These are phyloP conservation scores for Aspergillus wentii DNA, from an alignment of 495 filamentous ascomycete species.

Conservation along the genomic window DNA sequence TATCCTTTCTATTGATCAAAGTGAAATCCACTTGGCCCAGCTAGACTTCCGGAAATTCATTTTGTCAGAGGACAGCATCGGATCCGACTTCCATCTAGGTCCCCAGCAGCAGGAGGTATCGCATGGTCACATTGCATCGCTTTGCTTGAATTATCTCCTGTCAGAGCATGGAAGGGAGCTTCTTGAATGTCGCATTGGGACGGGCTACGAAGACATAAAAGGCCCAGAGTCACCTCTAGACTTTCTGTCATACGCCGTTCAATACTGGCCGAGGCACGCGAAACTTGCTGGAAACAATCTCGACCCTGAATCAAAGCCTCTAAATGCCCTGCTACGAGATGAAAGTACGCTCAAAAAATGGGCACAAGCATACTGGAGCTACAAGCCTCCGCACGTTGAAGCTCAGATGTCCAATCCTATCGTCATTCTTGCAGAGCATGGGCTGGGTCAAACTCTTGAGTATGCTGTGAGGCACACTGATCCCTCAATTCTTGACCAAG, in stretches of 20 bases:
- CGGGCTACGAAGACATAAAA: neutral
- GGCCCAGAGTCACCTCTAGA: neutral
- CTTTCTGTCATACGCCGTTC: neutral
- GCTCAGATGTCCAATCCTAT: neutral
- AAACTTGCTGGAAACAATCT: neutral
- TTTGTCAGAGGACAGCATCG: neutral
- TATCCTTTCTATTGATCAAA: neutral
- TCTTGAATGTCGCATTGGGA: neutral
- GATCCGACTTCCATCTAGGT: neutral
- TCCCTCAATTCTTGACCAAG: too few relatives aligned
- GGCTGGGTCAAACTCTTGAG: too few relatives aligned
- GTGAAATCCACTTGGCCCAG: neutral
- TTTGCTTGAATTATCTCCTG: neutral
- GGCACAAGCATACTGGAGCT: neutral
- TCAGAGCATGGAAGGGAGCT: neutral
- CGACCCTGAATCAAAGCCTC: neutral
- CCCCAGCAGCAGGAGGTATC: neutral
- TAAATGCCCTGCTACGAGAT: neutral
- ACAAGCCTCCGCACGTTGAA: neutral
- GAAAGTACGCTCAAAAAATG: neutral
- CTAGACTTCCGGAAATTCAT: neutral
- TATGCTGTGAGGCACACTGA: too few relatives aligned
- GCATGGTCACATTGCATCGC: neutral
- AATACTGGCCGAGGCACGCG: neutral
- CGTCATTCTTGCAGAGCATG: neutral